Evolutionary conservation across 139 green algal genomes (phyloP).

Genomic region (Chlamydomonas schloesseri): DNA sequence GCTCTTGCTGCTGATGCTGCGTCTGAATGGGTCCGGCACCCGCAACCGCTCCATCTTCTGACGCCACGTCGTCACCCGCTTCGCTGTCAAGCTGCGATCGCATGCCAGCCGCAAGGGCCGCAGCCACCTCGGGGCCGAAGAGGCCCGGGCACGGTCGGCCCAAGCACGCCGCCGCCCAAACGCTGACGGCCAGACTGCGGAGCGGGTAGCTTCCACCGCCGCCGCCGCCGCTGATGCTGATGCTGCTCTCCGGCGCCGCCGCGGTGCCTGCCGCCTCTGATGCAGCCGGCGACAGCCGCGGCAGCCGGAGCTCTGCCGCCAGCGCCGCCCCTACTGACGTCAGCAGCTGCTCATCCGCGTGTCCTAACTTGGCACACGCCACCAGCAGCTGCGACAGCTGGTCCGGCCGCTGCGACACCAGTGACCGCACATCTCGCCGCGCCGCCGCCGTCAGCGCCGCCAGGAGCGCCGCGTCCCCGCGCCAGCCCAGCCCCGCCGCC

Average conservation of each 20-base stretch:
- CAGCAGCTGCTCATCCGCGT: not conserved
- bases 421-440: not conserved
- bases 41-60: no score
- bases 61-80: no score
- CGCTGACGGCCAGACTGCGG: slow-evolving; percentile 4
- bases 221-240: not conserved
- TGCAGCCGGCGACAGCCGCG: no score
- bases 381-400: slow-evolving; percentile 14
- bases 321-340: not conserved
- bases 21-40: not conserved
- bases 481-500: not conserved
- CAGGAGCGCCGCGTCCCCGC: not conserved
- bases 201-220: not conserved
- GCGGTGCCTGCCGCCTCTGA: not conserved
- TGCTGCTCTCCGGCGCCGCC: not conserved
- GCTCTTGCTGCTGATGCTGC: not conserved
- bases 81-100: not conserved
- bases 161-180: slow-evolving; percentile 9
- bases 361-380: not conserved
- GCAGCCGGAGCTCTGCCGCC: not conserved
- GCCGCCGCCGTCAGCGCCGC: not conserved
- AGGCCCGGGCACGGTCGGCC: not conserved
- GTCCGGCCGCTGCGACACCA: not conserved
- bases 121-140: not conserved
- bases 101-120: not conserved